A percentile compares a stretch with the other conserved stretches of the same genome.
phyloP scores from a whole-genome alignment of 257 asterid species.

The Leptodermis oblonga region DNA sequence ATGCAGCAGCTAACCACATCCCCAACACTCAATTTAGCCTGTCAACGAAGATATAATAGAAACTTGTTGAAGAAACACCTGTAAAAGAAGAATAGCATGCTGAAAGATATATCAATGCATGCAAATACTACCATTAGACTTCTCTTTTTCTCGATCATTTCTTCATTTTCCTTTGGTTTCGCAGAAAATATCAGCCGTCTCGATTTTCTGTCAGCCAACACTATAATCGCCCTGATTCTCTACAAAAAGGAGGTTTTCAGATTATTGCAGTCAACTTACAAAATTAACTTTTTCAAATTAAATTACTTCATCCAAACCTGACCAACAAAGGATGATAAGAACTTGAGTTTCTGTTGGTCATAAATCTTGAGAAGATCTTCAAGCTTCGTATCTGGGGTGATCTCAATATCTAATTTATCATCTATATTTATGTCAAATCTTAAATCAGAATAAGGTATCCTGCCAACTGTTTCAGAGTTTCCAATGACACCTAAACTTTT shows the following conservation, averaged over 20 bases:
- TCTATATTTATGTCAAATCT: slow-evolving; percentile 28
- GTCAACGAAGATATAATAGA: slow-evolving; percentile 25
- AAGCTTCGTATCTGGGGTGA: slow-evolving; percentile 73
- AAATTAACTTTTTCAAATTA: slow-evolving; percentile 10
- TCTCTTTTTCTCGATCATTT: slow-evolving; percentile 65
- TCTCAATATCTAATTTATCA: slow-evolving; percentile 26
- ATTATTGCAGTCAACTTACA: slow-evolving; percentile 11
- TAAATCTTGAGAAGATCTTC: slow-evolving; percentile 81
- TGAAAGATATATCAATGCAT: background rate
- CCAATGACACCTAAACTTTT: slow-evolving; percentile 78
- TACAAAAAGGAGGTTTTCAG: slow-evolving; percentile 30
- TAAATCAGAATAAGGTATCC: slow-evolving; percentile 34
- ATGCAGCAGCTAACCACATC: slow-evolving; percentile 86
- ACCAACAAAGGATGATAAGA: slow-evolving; percentile 86
- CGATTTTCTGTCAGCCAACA: slow-evolving; percentile 67
- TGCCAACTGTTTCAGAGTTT: slow-evolving; percentile 50
- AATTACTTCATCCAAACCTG: slow-evolving; percentile 56
- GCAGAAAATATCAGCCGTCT: slow-evolving; percentile 71
- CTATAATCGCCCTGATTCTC: slow-evolving; percentile 63
- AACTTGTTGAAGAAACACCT: slow-evolving; percentile 6
- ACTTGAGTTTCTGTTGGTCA: slow-evolving; percentile 81
- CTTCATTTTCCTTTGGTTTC: slow-evolving; percentile 77
- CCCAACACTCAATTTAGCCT: slow-evolving; percentile 75
- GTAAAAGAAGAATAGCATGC: slow-evolving; percentile 13
- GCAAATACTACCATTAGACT: slow-evolving; percentile 59